Conservation (phyloP, 345 rosid genomes). For the Sisymbrium altissimum region DNA sequence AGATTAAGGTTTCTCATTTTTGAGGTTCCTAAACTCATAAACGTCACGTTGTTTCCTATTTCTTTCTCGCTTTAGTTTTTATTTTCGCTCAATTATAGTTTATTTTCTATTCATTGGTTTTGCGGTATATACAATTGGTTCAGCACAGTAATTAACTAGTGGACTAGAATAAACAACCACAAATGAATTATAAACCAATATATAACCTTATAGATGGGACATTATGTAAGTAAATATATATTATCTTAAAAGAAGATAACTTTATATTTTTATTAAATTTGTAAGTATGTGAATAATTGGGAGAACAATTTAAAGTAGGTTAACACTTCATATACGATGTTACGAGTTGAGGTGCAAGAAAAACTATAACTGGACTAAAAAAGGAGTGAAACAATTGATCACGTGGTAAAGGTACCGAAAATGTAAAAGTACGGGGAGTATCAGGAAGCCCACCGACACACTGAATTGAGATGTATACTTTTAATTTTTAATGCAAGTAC, state of each 20-base stretch:
- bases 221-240: not conserved
- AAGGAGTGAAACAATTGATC: not conserved
- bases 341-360: not conserved
- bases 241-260: not conserved
- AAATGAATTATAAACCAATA: not conserved
- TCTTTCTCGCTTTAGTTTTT: too few relatives aligned
- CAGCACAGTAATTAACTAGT: not conserved
- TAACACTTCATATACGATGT: not conserved
- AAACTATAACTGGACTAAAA: not conserved
- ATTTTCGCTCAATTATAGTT: not conserved
- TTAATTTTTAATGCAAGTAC: not conserved
- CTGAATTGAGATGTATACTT: not conserved
- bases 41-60: too few relatives aligned
- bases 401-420: constrained; percentile 6
- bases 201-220: too few relatives aligned
- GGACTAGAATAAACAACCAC: not conserved
- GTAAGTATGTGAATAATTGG: not conserved
- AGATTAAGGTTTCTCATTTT: not conserved
- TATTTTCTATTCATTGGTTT: not conserved
- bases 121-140: not conserved
- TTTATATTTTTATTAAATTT: not conserved
- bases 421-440: not conserved
- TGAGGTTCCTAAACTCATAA: not conserved
- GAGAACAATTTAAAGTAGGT: not conserved
- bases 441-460: constrained; percentile 20